A percentile compares a stretch with the other conserved stretches of the same genome.
Conservation (phyloP, 2,329 filamentous ascomycete genomes). For the Ceratocystiopsis minuta region DNA sequence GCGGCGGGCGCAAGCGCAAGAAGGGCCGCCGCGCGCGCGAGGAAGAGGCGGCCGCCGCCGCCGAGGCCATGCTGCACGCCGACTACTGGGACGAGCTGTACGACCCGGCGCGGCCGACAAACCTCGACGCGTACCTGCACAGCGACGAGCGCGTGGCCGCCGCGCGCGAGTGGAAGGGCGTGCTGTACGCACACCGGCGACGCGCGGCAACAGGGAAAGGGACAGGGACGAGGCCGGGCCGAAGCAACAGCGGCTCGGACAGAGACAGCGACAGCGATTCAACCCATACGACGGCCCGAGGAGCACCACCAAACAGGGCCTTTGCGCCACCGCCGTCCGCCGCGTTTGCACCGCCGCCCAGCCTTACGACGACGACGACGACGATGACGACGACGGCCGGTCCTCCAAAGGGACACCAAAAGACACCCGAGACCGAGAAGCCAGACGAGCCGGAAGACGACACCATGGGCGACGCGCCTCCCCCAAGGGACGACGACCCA, state of each 20-base stretch:
- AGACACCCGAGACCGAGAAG: background rate
- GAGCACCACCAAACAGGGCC: no score
- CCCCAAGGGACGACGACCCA: no score
- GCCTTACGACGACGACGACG: slow-evolving; percentile 12
- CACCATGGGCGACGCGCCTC: background rate
- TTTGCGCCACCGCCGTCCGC: no score
- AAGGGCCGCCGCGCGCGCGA: slow-evolving; percentile 51
- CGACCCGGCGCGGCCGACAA: slow-evolving; percentile 66
- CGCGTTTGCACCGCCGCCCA: no score
- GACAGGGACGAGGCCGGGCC: no score
- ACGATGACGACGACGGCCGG: slow-evolving; percentile 16
- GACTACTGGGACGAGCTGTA: slow-evolving; percentile 80
- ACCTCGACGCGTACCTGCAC: slow-evolving; percentile 64
- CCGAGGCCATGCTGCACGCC: slow-evolving; percentile 28
- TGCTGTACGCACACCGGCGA: slow-evolving; percentile 56
- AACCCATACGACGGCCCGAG: no score
- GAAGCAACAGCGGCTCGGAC: slow-evolving; percentile 21
- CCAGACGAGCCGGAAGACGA: background rate
- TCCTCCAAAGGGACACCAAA: background rate
- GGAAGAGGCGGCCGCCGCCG: slow-evolving; percentile 15
- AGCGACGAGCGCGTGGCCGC: slow-evolving; percentile 72
- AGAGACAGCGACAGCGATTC: slow-evolving; percentile 29
- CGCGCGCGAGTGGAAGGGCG: slow-evolving; percentile 68
- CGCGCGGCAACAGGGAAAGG: slow-evolving; percentile 6
- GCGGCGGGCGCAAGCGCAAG: slow-evolving; percentile 43